These are phyloP conservation scores for Rhizopogon vulgaris DNA, from an alignment of 768 basidiomycete species.

Conservation along the genomic window DNA sequence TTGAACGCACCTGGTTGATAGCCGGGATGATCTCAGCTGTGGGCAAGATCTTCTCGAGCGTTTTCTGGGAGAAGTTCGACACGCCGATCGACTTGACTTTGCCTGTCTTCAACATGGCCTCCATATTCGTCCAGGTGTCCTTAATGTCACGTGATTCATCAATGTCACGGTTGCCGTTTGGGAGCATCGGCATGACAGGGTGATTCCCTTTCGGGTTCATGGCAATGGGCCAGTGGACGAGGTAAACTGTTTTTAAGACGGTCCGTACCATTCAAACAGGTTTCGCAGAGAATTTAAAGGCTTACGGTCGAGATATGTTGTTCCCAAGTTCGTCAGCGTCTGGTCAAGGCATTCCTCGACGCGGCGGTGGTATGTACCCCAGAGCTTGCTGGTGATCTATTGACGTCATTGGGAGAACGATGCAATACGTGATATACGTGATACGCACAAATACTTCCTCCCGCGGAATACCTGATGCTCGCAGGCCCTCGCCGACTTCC, in stretches of 20 bases:
- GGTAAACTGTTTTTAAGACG: conserved; percentile 40
- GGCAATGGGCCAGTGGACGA: conserved; percentile 80
- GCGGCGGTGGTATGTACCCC: conserved; percentile 60
- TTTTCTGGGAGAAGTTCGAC: conserved; percentile 67
- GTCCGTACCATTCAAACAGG: neutral
- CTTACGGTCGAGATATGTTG: conserved; percentile 78
- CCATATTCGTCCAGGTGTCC: conserved; percentile 85
- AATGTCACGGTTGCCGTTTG: conserved; percentile 62
- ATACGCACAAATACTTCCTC: conserved; percentile 59
- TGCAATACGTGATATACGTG: neutral
- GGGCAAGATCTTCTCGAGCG: conserved; percentile 65
- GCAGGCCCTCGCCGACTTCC: conserved; percentile 78
- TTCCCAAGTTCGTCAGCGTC: conserved; percentile 72
- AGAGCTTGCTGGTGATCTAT: conserved; percentile 69
- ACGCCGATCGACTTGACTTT: conserved; percentile 65
- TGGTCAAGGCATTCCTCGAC: conserved; percentile 73
- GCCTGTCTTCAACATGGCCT: conserved; percentile 61
- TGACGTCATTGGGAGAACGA: neutral
- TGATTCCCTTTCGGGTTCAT: conserved; percentile 66
- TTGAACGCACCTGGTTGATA: conserved; percentile 56
- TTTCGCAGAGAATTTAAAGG: conserved; percentile 7
- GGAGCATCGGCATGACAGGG: conserved; percentile 48
- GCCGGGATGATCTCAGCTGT: conserved; percentile 63
- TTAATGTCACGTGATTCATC: conserved; percentile 58
- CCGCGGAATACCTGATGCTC: conserved; percentile 68